phyloP scores from a whole-genome alignment of 2,329 filamentous ascomycete species.

The Fusarium poae region DNA sequence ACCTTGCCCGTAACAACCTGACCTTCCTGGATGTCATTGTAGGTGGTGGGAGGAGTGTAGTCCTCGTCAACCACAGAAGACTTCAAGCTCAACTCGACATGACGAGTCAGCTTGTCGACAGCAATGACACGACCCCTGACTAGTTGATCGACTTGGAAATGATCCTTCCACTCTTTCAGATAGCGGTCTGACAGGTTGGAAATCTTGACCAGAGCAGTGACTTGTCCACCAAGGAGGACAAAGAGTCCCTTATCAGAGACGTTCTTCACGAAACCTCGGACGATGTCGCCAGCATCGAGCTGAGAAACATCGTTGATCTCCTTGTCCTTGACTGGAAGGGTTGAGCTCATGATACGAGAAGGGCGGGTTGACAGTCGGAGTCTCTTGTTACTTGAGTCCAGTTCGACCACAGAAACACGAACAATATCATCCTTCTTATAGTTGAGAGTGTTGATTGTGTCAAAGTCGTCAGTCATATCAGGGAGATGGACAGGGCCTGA shows the following conservation, averaged over 20 bases:
- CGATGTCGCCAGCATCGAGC: slow-evolving; percentile 79
- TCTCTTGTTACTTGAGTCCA: slow-evolving; percentile 88
- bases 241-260: slow-evolving; percentile 92
- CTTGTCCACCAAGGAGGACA: slow-evolving; percentile 82
- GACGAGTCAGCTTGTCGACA: slow-evolving; percentile 75
- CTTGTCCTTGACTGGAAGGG: slow-evolving; percentile 81
- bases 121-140: slow-evolving; percentile 87
- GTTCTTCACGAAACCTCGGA: slow-evolving; percentile 93
- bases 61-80: slow-evolving; percentile 84
- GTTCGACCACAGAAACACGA: slow-evolving; percentile 83
- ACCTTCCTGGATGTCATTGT: slow-evolving; percentile 81
- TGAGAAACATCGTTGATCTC: slow-evolving; percentile 81
- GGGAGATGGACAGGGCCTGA: slow-evolving; percentile 84
- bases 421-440: slow-evolving; percentile 89
- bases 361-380: slow-evolving; percentile 85
- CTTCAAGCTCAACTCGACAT: slow-evolving; percentile 89
- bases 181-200: slow-evolving; percentile 90
- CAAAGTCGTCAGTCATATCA: slow-evolving; percentile 89
- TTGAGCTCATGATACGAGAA: slow-evolving; percentile 90
- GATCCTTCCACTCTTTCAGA: slow-evolving; percentile 94
- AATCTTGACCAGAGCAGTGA: slow-evolving; percentile 86
- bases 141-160: slow-evolving; percentile 89
- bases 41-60: slow-evolving; percentile 78
- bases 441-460: slow-evolving; percentile 79
- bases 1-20: slow-evolving; percentile 91